Percentiles rank a stretch among this genome's conserved stretches.
Conservation (phyloP, 495 filamentous ascomycete genomes). For the Tuber indicum region DNA sequence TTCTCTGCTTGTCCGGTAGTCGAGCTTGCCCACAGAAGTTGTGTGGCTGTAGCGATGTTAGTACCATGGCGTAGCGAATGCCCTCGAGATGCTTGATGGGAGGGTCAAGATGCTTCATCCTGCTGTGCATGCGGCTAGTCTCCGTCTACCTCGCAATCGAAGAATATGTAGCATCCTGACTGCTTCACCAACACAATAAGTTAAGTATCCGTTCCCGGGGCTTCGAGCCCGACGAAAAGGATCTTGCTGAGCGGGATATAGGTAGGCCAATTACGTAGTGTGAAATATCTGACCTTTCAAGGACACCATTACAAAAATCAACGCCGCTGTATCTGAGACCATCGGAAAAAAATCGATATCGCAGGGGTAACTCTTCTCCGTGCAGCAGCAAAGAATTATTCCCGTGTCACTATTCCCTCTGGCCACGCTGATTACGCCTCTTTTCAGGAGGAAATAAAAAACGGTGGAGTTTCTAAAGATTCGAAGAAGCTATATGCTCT, state of each 20-base stretch:
- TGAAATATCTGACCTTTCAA: constrained; percentile 99
- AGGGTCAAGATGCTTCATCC: constrained; percentile 96
- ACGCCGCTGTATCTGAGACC: constrained; percentile 88
- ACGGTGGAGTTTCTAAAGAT: constrained; percentile 73
- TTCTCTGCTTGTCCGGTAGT: background rate
- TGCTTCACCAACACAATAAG: constrained; percentile 22
- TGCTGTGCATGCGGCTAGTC: constrained; percentile 65
- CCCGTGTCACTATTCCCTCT: constrained; percentile 86
- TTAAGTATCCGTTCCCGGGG: constrained; percentile 88
- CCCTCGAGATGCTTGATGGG: constrained; percentile 95
- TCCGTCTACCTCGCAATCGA: background rate
- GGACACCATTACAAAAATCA: constrained; percentile 90
- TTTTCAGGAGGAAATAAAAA: constrained; percentile 81
- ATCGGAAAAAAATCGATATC: constrained; percentile 97
- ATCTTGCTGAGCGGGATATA: constrained; percentile 93
- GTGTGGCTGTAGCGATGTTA: constrained; percentile 65
- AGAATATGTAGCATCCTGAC: background rate
- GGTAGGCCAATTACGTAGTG: constrained; percentile 91
- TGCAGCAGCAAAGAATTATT: constrained; percentile 95
- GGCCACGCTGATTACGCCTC: constrained; percentile 87
- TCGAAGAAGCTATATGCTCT: constrained; percentile 81
- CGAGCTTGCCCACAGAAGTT: background rate
- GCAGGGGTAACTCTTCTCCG: constrained; percentile 93
- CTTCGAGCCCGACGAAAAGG: constrained; percentile 86
- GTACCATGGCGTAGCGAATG: constrained; percentile 91